Evolutionary conservation across 331 rosid species (phyloP).

Genomic region (Stylosanthes scabra): DNA sequence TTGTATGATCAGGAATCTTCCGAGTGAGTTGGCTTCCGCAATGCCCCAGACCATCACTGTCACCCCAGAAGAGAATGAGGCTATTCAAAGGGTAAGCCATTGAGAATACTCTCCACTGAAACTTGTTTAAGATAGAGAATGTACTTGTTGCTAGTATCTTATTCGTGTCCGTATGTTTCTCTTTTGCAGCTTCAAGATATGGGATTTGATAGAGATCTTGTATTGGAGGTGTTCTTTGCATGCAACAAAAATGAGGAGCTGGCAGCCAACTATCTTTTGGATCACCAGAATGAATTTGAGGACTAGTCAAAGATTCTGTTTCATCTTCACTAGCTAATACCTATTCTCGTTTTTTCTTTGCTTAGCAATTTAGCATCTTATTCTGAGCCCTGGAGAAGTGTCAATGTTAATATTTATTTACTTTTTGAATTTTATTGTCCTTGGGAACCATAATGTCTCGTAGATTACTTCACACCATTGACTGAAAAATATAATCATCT

Average conservation of each 20-base stretch:
- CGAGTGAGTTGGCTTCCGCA: slow-evolving; percentile 47
- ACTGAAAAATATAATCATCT: slow-evolving; percentile 12
- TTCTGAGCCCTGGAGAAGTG: slow-evolving; percentile 23
- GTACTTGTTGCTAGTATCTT: background rate
- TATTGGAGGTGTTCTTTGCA: slow-evolving; percentile 85
- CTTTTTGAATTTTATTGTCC: background rate
- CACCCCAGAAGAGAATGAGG: slow-evolving; percentile 77
- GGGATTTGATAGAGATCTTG: slow-evolving; percentile 84
- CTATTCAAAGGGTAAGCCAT: slow-evolving; percentile 74
- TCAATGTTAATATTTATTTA: slow-evolving; percentile 31
- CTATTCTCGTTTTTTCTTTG: slow-evolving; percentile 5
- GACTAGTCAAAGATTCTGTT: slow-evolving; percentile 40
- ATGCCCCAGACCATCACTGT: slow-evolving; percentile 66
- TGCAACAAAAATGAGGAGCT: slow-evolving; percentile 87
- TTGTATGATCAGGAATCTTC: slow-evolving; percentile 53
- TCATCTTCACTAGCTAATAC: slow-evolving; percentile 22
- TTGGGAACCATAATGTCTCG: slow-evolving; percentile 19
- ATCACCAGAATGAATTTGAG: slow-evolving; percentile 78
- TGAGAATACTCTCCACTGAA: background rate
- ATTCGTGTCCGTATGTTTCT: background rate
- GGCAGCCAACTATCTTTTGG: slow-evolving; percentile 89
- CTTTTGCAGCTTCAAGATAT: slow-evolving; percentile 76
- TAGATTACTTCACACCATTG: slow-evolving; percentile 36
- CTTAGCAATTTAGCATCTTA: background rate
- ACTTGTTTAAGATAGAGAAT: background rate